Conservation (phyloP, 371 early-diverging fungal species). For the Syncephalastrum sp. region DNA sequence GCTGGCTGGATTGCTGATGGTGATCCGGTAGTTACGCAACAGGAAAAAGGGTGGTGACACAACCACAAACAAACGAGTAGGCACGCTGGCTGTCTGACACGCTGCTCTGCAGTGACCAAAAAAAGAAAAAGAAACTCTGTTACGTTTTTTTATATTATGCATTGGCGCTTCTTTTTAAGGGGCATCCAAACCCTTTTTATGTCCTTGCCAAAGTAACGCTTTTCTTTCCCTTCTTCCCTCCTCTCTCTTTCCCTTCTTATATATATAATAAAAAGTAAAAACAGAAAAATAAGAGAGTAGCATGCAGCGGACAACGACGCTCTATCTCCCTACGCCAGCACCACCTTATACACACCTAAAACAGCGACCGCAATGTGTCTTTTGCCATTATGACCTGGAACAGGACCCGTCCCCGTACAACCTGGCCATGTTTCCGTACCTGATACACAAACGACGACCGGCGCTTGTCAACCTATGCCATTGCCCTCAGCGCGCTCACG, state of each 20-base stretch:
- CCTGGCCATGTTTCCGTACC: constrained; percentile 10
- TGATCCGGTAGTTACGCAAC: background rate
- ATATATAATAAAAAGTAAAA: too few relatives aligned
- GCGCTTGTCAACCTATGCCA: constrained; percentile 11
- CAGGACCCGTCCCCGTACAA: constrained; percentile 1
- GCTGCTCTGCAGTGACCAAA: constrained; percentile 3
- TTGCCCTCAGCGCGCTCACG: constrained; percentile 26
- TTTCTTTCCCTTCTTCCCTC: constrained; percentile 1
- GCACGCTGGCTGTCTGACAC: background rate
- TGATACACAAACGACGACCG: constrained; percentile 15
- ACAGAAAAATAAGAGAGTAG: too few relatives aligned
- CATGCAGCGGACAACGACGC: constrained; percentile 7
- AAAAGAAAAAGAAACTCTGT: constrained; percentile 4
- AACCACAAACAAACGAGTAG: constrained; percentile 1
- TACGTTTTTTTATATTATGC: background rate
- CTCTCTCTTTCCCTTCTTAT: constrained; percentile 5
- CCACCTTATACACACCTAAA: constrained; percentile 15
- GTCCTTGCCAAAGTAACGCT: too few relatives aligned
- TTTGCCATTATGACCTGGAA: background rate
- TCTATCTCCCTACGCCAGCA: constrained; percentile 8
- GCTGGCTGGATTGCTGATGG: too few relatives aligned
- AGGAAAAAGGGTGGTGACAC: background rate
- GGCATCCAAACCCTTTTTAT: too few relatives aligned
- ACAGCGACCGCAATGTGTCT: constrained; percentile 7
- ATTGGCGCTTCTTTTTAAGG: constrained; percentile 7